Conservation (phyloP, 495 filamentous ascomycete genomes). For the Physcia stellaris region DNA sequence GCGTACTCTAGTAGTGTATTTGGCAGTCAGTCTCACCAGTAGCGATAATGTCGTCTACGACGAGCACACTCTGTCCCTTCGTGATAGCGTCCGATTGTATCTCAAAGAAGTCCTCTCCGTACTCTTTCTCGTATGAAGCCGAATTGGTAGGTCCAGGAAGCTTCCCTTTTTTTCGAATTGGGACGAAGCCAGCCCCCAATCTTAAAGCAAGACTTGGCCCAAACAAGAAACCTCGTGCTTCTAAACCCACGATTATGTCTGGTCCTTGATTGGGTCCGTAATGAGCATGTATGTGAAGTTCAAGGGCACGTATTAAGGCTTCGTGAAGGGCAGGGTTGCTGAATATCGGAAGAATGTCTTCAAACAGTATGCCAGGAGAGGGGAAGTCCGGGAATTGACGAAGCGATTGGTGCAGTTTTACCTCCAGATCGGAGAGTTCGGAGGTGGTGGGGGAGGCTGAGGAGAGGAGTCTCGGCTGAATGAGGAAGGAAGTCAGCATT, state of each 20-base stretch:
- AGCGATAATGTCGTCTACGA: constrained; percentile 97
- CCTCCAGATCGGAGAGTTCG: constrained; percentile 90
- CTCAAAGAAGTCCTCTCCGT: constrained; percentile 92
- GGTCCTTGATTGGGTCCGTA: constrained; percentile 42
- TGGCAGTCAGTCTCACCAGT: constrained; percentile 51
- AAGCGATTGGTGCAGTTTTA: constrained; percentile 50
- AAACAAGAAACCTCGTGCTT: constrained; percentile 91
- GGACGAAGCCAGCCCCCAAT: constrained; percentile 80
- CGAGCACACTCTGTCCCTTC: constrained; percentile 74
- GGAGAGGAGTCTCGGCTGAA: constrained; percentile 38
- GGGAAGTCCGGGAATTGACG: constrained; percentile 90
- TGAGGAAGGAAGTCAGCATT: no score
- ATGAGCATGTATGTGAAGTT: constrained; percentile 57
- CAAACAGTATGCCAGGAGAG: constrained; percentile 84
- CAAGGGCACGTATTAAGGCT: constrained; percentile 69
- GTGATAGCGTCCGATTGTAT: constrained; percentile 79
- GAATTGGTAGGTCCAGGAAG: constrained; percentile 78
- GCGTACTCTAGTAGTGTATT: neutral
- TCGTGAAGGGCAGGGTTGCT: constrained; percentile 61
- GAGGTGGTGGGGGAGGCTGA: constrained; percentile 43
- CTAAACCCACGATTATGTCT: constrained; percentile 85
- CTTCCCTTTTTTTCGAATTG: constrained; percentile 93
- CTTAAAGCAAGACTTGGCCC: constrained; percentile 80
- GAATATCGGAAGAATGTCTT: constrained; percentile 98
- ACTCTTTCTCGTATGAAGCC: constrained; percentile 85